These are phyloP conservation scores for Colletotrichum caudatum DNA, from an alignment of 2,329 filamentous ascomycete genomes.

Conservation along the genomic window DNA sequence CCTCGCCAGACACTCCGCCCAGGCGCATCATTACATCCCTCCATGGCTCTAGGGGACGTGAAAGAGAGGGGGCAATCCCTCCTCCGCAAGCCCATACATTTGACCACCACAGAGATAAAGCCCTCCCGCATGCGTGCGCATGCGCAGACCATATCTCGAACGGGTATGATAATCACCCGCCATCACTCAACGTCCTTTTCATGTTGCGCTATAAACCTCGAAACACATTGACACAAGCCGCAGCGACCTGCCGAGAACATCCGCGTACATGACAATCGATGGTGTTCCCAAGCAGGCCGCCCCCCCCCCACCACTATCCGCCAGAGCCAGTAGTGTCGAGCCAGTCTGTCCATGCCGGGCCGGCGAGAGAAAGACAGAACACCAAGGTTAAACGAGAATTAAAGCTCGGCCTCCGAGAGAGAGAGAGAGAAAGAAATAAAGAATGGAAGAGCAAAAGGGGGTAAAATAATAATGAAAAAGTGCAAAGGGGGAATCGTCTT, in stretches of 20 bases:
- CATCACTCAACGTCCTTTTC: conserved; percentile 40
- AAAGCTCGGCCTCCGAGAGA: conserved; percentile 29
- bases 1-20: background rate
- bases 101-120: conserved; percentile 18
- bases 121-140: conserved; percentile 2
- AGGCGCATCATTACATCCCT: conserved; percentile 19
- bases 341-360: conserved; percentile 14
- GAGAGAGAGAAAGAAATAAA: conserved; percentile 38
- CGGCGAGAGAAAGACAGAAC: conserved; percentile 1
- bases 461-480: conserved; percentile 42
- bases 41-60: background rate
- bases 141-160: conserved; percentile 26
- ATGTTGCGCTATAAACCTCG: conserved; percentile 37
- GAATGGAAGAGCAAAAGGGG: background rate
- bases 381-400: conserved; percentile 13
- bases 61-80: too few species aligned
- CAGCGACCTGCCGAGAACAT: background rate
- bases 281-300: background rate
- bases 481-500: conserved; percentile 41
- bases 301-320: conserved; percentile 2
- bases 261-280: background rate
- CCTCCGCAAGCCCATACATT: background rate
- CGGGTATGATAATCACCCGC: conserved; percentile 24
- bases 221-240: conserved; percentile 27
- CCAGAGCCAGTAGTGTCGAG: conserved; percentile 17